Conservation (phyloP, 176 grass and related monocot species). For the Themeda triandra region DNA sequence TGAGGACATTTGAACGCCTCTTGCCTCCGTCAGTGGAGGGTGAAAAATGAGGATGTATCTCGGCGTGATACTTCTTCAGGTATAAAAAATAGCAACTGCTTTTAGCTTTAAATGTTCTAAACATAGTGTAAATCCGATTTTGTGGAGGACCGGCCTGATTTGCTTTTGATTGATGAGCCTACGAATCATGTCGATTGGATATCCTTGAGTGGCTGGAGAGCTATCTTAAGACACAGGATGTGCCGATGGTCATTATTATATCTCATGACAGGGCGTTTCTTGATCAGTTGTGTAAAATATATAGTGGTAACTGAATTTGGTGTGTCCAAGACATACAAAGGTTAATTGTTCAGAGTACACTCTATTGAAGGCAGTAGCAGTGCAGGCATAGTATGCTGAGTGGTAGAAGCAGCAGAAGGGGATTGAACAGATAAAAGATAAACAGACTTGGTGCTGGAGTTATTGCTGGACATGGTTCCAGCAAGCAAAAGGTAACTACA, state of each 20-base stretch:
- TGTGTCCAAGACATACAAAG: slow-evolving; percentile 82
- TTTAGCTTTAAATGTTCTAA: not conserved
- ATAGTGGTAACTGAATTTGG: slow-evolving; percentile 96
- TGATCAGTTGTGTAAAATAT: slow-evolving; percentile 85
- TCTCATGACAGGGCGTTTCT: slow-evolving; percentile 97
- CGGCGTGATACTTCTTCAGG: slow-evolving; percentile 97
- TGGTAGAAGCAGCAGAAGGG: slow-evolving; percentile 99
- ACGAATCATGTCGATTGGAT: slow-evolving; percentile 97
- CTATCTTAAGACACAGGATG: slow-evolving; percentile 81
- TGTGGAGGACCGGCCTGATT: slow-evolving; percentile 90
- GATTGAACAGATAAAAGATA: slow-evolving; percentile 94
- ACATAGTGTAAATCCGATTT: not conserved
- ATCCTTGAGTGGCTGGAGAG: slow-evolving; percentile 93
- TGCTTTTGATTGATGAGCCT: slow-evolving; percentile 90
- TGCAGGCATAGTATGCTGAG: slow-evolving; percentile 67
- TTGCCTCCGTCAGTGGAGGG: slow-evolving; percentile 82
- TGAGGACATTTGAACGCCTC: slow-evolving; percentile 83
- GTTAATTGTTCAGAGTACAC: slow-evolving; percentile 91
- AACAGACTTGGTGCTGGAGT: slow-evolving; percentile 88
- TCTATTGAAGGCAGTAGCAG: slow-evolving; percentile 64
- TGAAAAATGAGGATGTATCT: slow-evolving; percentile 99
- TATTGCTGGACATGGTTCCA: slow-evolving; percentile 89
- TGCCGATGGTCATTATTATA: slow-evolving; percentile 98
- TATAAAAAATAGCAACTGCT: slow-evolving; percentile 2
- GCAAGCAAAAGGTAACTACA: slow-evolving; percentile 79